Conservation (phyloP, 2,329 filamentous ascomycete genomes). For the Mycosphaerella sp. region DNA sequence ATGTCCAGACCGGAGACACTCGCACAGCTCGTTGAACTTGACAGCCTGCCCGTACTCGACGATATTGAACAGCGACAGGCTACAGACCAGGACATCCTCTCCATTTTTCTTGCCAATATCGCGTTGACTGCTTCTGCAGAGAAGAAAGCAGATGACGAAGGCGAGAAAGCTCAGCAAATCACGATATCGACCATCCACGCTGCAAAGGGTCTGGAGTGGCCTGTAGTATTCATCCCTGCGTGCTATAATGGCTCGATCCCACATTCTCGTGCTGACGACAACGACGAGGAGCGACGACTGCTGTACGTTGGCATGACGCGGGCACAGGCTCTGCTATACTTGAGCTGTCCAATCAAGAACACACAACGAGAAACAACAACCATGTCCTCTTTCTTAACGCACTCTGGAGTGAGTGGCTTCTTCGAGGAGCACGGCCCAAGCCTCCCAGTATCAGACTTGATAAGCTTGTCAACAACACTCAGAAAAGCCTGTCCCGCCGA, state of each 20-base stretch:
- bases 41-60: conserved; percentile 60
- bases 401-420: conserved; percentile 46
- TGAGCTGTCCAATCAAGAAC: conserved; percentile 70
- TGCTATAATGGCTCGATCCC: conserved; percentile 88
- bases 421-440: conserved; percentile 62
- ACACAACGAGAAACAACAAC: conserved; percentile 57
- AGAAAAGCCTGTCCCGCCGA: conserved; percentile 55
- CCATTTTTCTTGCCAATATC: conserved; percentile 82
- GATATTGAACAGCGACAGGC: conserved; percentile 54
- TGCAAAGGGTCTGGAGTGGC: conserved; percentile 95
- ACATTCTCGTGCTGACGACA: conserved; percentile 77
- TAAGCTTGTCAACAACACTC: conserved; percentile 66
- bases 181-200: conserved; percentile 96
- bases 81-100: conserved; percentile 57
- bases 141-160: conserved; percentile 52
- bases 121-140: conserved; percentile 76
- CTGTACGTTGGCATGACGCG: conserved; percentile 97
- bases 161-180: conserved; percentile 54
- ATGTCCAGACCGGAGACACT: conserved; percentile 43
- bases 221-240: conserved; percentile 85
- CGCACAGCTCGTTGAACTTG: conserved; percentile 38
- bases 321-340: conserved; percentile 76
- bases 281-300: conserved; percentile 78
- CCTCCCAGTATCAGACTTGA: conserved; percentile 57
- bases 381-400: conserved; percentile 66